Evolutionary conservation across 2,329 filamentous ascomycete genomes (phyloP), one percentile per base, ranked within the genome.

Genomic region (Pseudogymnoascus sp.): DNA sequence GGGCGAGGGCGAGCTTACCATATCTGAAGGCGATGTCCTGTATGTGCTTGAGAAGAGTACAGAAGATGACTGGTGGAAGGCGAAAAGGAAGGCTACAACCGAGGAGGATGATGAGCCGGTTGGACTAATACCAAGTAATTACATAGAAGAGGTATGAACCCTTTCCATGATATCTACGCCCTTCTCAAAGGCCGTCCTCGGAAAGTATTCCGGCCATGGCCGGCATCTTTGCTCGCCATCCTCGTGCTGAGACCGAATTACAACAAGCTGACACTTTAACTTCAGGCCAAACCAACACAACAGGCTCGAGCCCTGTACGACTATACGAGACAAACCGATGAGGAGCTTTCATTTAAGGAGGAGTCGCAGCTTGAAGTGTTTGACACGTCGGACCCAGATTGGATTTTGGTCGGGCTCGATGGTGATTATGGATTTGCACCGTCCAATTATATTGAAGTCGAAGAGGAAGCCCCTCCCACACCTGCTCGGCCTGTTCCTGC

Each of bases 301-400:
- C 81, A 87, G 67, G 94, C 93, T 58, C 92, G 88, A 74, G 90
- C 94, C n/a, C 83, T 97, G n/a, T 99, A 93, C 78, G 94, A 99
- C 74, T 99, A 99, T 74, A 90, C 90, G 59, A 85, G 93, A 69
- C 94, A 99, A 77, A 99, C 94, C 24, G 94, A 99, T 71, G 94
- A 99, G 75, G 94, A 99, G 76, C 81, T 99, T 8, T 97, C 93
- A 24, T 97, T 99, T 72, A 84, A 90, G 58, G 94, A 99, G 77
- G 92, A 96, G 72, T 86, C 88, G 40, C 76, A 84, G 47, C 81
- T 99, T 58, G 80, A 89, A 64, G 89, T 99, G 57, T 97, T 90
- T 76, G 94, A 99, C 74, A 87, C 82, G 8, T 88, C 91, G 4
- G 94, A 99, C 74, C 90, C 91, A 11, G 94, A 99, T 75, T 99